phyloP scores from a whole-genome alignment of 306 rosid species.

The Vigna angularis region DNA sequence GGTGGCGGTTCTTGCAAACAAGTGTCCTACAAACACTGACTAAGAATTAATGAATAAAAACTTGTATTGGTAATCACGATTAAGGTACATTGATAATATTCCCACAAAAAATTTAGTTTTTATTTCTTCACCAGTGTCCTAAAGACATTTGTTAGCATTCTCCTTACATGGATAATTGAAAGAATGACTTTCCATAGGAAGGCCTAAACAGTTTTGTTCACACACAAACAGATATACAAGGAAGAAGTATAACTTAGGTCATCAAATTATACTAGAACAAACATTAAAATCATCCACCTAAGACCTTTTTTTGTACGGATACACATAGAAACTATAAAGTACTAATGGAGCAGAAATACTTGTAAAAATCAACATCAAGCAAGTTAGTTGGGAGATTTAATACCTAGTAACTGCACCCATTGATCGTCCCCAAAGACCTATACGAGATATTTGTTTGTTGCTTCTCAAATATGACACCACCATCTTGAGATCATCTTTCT shows the following conservation, averaged over 20 bases:
- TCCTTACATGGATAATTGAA: conserved; percentile 4
- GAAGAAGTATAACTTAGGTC: neutral
- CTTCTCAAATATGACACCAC: conserved; percentile 88
- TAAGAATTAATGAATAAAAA: conserved; percentile 1
- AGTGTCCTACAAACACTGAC: neutral
- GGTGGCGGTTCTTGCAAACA: neutral
- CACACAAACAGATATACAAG: neutral
- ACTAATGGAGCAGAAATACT: conserved; percentile 59
- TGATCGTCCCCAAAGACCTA: conserved; percentile 99
- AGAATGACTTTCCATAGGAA: neutral
- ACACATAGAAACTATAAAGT: conserved; percentile 23
- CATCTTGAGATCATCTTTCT: conserved; percentile 96
- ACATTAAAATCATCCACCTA: conserved; percentile 14
- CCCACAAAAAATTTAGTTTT: neutral
- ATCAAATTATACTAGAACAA: conserved; percentile 21
- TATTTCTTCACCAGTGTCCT: neutral
- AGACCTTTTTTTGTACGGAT: neutral
- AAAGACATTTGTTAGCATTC: neutral
- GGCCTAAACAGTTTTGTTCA: conserved; percentile 31
- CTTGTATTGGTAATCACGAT: neutral
- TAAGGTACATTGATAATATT: neutral
- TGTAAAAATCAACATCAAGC: neutral
- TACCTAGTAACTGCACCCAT: conserved; percentile 99
- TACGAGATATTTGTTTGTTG: conserved; percentile 84
- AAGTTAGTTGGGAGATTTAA: conserved; percentile 19